Conservation (phyloP, 768 basidiomycete species). For the Tylopilus rubrobrunneus region DNA sequence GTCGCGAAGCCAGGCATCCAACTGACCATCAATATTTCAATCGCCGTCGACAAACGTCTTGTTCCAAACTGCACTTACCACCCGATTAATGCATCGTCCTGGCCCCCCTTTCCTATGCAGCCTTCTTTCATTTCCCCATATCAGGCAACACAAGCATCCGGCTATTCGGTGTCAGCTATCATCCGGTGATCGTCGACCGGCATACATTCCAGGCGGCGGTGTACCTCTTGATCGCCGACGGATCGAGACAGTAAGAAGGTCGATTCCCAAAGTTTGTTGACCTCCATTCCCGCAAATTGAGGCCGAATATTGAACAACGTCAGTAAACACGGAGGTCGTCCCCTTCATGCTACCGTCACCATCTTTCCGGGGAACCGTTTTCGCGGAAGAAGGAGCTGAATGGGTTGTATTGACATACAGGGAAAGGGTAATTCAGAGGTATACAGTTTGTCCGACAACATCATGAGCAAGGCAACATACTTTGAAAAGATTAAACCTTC, state of each 20-base stretch:
- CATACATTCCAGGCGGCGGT: neutral
- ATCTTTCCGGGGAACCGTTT: neutral
- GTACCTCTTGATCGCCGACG: neutral
- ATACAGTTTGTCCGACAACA: neutral
- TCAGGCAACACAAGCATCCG: neutral
- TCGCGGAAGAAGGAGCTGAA: neutral
- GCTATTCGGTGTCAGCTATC: neutral
- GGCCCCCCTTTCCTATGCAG: neutral
- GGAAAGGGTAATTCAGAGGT: neutral
- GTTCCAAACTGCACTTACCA: neutral
- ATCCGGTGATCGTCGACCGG: neutral
- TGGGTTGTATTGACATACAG: neutral
- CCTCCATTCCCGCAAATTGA: neutral
- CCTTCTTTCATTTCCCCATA: neutral
- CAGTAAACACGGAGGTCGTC: neutral
- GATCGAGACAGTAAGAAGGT: neutral
- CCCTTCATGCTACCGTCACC: neutral
- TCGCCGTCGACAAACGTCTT: neutral
- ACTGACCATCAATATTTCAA: neutral
- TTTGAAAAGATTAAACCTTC: constrained; percentile 8
- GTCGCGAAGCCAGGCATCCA: neutral
- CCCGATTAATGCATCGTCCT: neutral
- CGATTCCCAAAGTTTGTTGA: neutral
- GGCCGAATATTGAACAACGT: neutral
- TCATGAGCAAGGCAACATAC: neutral